Percentiles rank a stretch among this genome's conserved stretches.
Conservation (phyloP, 495 filamentous ascomycete species). For the Tuber umbilicatum region DNA sequence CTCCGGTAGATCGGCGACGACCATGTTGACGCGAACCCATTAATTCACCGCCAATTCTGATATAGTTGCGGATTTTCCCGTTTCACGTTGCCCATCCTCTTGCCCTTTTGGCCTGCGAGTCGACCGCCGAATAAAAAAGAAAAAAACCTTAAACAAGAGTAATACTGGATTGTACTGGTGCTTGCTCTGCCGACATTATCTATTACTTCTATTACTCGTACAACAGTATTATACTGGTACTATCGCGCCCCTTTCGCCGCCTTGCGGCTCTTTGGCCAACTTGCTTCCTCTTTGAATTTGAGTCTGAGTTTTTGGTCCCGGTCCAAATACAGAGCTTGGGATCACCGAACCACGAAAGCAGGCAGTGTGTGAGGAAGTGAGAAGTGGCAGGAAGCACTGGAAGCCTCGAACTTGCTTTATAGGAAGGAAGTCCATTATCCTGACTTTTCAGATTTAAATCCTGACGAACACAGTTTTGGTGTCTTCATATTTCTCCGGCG, state of each 20-base stretch:
- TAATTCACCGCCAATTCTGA: conserved; percentile 33
- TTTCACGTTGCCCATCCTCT: neutral
- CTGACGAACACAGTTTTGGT: conserved; percentile 27
- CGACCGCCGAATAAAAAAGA: conserved; percentile 20
- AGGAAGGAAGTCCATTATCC: conserved; percentile 15
- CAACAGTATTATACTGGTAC: neutral
- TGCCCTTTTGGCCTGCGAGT: conserved; percentile 13
- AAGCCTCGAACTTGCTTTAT: conserved; percentile 13
- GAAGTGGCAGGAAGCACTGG: neutral
- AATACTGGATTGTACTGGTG: conserved; percentile 22
- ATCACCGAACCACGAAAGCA: neutral
- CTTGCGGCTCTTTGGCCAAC: conserved; percentile 1
- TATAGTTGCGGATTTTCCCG: conserved; percentile 32
- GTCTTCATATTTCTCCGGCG: conserved; percentile 24
- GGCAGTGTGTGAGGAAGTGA: neutral
- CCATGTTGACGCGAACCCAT: conserved; percentile 34
- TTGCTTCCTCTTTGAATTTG: neutral
- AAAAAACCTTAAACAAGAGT: conserved; percentile 13
- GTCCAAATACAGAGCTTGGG: neutral
- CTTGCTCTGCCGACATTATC: neutral
- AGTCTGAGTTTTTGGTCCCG: neutral
- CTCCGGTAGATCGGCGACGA: conserved; percentile 31
- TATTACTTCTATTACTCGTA: neutral
- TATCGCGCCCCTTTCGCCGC: neutral
- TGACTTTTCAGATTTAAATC: conserved; percentile 28